Percentiles rank a stretch among this genome's conserved stretches.
Conservation (phyloP, 2,329 filamentous ascomycete genomes). For the Neonectria punicea region DNA sequence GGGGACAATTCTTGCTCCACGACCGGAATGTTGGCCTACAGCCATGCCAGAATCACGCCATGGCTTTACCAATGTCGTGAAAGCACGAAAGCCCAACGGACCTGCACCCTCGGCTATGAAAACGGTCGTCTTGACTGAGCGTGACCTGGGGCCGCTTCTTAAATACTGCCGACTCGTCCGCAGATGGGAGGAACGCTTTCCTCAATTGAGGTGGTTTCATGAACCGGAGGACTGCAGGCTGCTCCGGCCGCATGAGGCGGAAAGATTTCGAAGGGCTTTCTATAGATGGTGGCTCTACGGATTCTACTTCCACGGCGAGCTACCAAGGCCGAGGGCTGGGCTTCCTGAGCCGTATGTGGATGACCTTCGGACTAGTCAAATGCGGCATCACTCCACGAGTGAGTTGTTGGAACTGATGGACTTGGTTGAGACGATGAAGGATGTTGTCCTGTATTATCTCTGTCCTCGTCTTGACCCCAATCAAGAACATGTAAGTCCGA, state of each 20-base stretch:
- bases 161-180: slow-evolving; percentile 50
- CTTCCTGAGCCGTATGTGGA: slow-evolving; percentile 53
- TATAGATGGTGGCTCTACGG: slow-evolving; percentile 67
- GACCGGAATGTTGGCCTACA: slow-evolving; percentile 19
- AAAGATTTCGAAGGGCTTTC: slow-evolving; percentile 61
- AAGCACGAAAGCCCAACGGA: slow-evolving; percentile 33
- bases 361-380: slow-evolving; percentile 54
- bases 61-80: slow-evolving; percentile 38
- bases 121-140: slow-evolving; percentile 45
- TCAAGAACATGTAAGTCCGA: slow-evolving; percentile 47
- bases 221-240: slow-evolving; percentile 57
- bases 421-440: slow-evolving; percentile 56
- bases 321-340: slow-evolving; percentile 50
- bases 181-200: slow-evolving; percentile 54
- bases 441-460: slow-evolving; percentile 57
- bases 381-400: slow-evolving; percentile 56
- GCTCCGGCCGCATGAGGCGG: slow-evolving; percentile 54
- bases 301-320: slow-evolving; percentile 61
- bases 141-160: slow-evolving; percentile 49
- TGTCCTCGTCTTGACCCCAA: slow-evolving; percentile 57
- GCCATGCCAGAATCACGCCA: not conserved
- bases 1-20: slow-evolving; percentile 42
- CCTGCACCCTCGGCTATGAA: slow-evolving; percentile 17
- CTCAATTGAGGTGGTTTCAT: slow-evolving; percentile 59
- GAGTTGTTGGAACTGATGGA: slow-evolving; percentile 59